Base-by-base conservation (phyloP, 306 rosid species). In the Citrullus mucosospermus region DNA sequence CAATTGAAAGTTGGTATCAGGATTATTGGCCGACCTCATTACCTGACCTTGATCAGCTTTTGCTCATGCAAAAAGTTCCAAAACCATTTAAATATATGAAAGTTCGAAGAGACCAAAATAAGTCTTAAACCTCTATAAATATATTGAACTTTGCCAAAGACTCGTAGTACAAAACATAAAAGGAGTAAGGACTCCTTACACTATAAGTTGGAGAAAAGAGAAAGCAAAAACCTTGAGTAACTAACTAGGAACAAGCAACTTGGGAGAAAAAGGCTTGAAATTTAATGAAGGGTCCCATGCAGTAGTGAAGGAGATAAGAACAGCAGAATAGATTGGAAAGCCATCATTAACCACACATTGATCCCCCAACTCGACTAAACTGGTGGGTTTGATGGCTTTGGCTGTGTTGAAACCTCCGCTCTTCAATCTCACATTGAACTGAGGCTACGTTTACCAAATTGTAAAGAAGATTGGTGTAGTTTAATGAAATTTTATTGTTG, bases 181-280 rank as follows among this genome's bases (percentile, higher is more conserved):
- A 30, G 41, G 68, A 61, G 68, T 30, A 16, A 30, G 41, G 41
- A 61, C 63, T 9, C 15, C 22, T 10, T 30, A 61, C 25, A 36
- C 18, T 20, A 22, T 22, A 20, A 60, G 67, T 28, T 67, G 32
- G 12, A 67, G 43, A 14, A 30, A 62, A 62, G 68, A 62, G 18
- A 60, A 28, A 60, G 9, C 39, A 60, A 60, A 60, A 3, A 28
- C 67, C 6, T 7, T 1, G 22, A 12, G 12, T 65, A 36, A 54
- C 75, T 34, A 36, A 54, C 75, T 62, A 75, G 32, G 82, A 7
- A 50, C 80, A 83, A 41, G 22, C 34, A 56, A 79, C 56, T 41
- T 65, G 17, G 59, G 75, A 46, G 48, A 28, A 65, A 79, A 13
- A 28, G 82, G 78, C 36, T n/a, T 56, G 82, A 83, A 76, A 20